These are phyloP conservation scores for Ceratobasidium sp. DNA, from an alignment of 1,284 basidiomycete species.

Conservation along the genomic window DNA sequence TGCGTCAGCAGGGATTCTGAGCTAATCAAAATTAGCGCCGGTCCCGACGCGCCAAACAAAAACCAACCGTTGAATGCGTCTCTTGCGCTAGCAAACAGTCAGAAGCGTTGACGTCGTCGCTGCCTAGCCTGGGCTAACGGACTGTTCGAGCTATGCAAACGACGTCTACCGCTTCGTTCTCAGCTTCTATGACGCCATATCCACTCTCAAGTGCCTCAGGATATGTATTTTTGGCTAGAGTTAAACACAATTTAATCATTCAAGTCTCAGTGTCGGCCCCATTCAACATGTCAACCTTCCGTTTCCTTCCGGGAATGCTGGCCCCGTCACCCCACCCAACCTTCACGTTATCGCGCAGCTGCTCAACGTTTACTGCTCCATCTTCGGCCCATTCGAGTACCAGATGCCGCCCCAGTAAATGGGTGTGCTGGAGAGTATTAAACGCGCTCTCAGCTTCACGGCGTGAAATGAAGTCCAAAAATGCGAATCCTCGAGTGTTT, in stretches of 20 bases:
- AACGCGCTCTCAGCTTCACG: slow-evolving; percentile 90
- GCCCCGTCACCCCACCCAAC: slow-evolving; percentile 73
- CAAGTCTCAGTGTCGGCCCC: slow-evolving; percentile 7
- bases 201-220: background rate
- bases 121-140: too few species aligned
- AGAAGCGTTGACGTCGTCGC: too few species aligned
- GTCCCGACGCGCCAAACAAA: background rate
- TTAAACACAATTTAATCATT: slow-evolving; percentile 18
- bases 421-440: slow-evolving; percentile 87
- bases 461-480: slow-evolving; percentile 90
- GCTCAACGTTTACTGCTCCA: slow-evolving; percentile 67
- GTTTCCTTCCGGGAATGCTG: slow-evolving; percentile 73
- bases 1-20: slow-evolving; percentile 26
- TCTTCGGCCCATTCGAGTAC: slow-evolving; percentile 95
- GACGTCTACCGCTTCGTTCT: too few species aligned
- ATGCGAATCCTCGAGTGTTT: slow-evolving; percentile 91
- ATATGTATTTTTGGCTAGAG: background rate
- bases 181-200: too few species aligned
- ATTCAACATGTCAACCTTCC: slow-evolving; percentile 67
- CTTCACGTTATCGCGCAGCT: slow-evolving; percentile 79
- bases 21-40: slow-evolving; percentile 28
- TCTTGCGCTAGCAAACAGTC: too few species aligned
- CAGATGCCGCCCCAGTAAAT: slow-evolving; percentile 94
- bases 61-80: background rate
- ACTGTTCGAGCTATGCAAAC: too few species aligned